Conservation (phyloP, 352 stramenopile species). For the Elongisporangium undulatum region DNA sequence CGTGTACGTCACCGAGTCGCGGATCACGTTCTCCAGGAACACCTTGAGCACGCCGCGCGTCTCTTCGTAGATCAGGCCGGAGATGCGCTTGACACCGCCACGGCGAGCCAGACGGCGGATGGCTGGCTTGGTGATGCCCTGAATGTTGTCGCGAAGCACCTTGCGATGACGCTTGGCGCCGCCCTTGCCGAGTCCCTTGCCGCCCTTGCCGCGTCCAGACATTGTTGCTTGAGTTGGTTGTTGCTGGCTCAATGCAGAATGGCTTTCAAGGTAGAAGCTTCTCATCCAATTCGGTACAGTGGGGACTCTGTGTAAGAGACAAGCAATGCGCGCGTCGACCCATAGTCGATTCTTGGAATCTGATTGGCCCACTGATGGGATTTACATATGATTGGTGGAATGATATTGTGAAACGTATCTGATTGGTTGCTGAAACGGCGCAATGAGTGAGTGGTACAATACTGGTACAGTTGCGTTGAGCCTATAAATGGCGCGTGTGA, state of each 20-base stretch:
- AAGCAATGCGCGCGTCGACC: neutral
- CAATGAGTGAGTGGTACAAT: neutral
- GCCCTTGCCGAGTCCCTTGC: slow-evolving; percentile 81
- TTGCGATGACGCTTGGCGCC: slow-evolving; percentile 86
- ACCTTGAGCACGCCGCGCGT: slow-evolving; percentile 97
- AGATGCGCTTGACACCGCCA: slow-evolving; percentile 98
- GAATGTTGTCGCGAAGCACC: slow-evolving; percentile 89
- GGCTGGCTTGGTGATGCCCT: slow-evolving; percentile 93
- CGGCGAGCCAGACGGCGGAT: slow-evolving; percentile 98
- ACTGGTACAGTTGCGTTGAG: neutral
- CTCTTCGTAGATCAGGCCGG: slow-evolving; percentile 98
- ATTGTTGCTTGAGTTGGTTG: slow-evolving; percentile 51
- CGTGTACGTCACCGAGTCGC: slow-evolving; percentile 94
- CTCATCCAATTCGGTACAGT: no score
- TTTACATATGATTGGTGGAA: neutral
- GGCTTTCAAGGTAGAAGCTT: no score
- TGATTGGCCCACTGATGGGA: neutral
- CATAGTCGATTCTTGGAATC: neutral
- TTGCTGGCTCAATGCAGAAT: slow-evolving; percentile 69
- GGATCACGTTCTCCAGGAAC: slow-evolving; percentile 98
- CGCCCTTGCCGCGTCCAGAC: slow-evolving; percentile 82
- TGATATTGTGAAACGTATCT: neutral
- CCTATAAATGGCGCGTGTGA: neutral
- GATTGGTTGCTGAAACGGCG: neutral
- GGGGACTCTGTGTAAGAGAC: neutral